A percentile compares a stretch with the other conserved stretches of the same genome.
These are phyloP conservation scores for Fagopyrum homotropicum DNA, from an alignment of 148 eudicot genomes.

Conservation along the genomic window DNA sequence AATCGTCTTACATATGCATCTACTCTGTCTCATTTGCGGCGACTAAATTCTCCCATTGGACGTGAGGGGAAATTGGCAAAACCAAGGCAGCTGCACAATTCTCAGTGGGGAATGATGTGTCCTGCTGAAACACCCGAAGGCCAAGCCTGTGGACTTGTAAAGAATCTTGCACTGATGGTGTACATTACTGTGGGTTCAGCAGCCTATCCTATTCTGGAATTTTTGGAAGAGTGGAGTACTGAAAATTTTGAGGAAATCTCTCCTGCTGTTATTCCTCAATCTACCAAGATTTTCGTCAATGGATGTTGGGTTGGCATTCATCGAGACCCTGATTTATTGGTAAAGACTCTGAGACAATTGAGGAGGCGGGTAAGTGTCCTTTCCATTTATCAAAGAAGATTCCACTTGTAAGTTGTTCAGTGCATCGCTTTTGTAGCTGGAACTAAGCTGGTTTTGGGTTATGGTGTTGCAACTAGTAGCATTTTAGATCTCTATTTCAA, in stretches of 20 bases:
- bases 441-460: not conserved
- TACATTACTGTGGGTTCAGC: constrained; percentile 96
- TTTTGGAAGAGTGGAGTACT: constrained; percentile 98
- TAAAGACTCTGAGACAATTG: constrained; percentile 71
- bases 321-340: constrained; percentile 93
- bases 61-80: constrained; percentile 98
- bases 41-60: constrained; percentile 93
- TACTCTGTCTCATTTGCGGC: constrained; percentile 84
- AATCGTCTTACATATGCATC: constrained; percentile 98
- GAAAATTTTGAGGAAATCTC: constrained; percentile 96
- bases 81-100: constrained; percentile 96
- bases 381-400: not conserved
- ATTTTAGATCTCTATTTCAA: not conserved
- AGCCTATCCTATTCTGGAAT: constrained; percentile 90
- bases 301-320: constrained; percentile 99
- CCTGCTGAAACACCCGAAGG: constrained; percentile 99
- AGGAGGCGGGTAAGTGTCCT: constrained; percentile 72
- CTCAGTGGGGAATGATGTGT: constrained; percentile 99
- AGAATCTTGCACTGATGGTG: constrained; percentile 97
- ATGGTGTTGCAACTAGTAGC: not conserved
- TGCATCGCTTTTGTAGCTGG: not conserved
- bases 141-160: constrained; percentile 96
- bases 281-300: constrained; percentile 96
- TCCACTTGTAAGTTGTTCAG: not conserved
- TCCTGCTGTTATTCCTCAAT: constrained; percentile 89